Base-by-base conservation (phyloP, 2,329 filamentous ascomycete species). In the Fusarium citri region DNA sequence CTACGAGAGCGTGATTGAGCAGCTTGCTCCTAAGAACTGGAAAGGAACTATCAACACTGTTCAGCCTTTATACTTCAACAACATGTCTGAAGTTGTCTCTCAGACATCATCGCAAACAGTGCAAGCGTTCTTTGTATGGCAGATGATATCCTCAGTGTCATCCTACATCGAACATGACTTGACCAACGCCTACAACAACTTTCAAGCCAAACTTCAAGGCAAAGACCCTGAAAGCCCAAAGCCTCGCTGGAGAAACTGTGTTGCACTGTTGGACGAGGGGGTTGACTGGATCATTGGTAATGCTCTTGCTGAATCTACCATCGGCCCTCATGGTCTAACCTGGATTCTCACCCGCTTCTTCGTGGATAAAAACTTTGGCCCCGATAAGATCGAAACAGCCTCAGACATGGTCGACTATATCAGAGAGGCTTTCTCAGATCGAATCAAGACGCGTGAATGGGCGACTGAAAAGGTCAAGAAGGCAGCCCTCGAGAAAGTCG, bases 301-400 rank as follows among this genome's bases (percentile, higher is more conserved):
- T 9, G 4, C n/a, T 14, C 6, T 26, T 8, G 48, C 48, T 22
- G 55, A 31, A 9, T 6, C 6, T 15, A 11, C 25, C 5, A 30
- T 61, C 5, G 46, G 46, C 8, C 59, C 62, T 9, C 47, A 53
- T 23, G 85, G 86, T 8, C 77, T 93, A 23, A 86, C 86, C 4
- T 93, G 90, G 90, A 89, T 91, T 50, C 80, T 92, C 18, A 91
- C 89, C 74, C 87, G 89, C 23, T 92, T 93, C 80, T 94, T 90
- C 68, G 84, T 93, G 3, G 86, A 92, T 66, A 87, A 88, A 50
- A 85, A 89, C 2, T 93, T 93, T 73, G 88, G 89, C 0, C 84
- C 89, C 15, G 85, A 88, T 22, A 89, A 89, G 1, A 91, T 92
- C 75, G 80, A 87, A 6, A 87, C 92, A 47, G 90, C 90, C 18